phyloP scores from a whole-genome alignment of 2,329 filamentous ascomycete species.

The Clathrospora elynae region DNA sequence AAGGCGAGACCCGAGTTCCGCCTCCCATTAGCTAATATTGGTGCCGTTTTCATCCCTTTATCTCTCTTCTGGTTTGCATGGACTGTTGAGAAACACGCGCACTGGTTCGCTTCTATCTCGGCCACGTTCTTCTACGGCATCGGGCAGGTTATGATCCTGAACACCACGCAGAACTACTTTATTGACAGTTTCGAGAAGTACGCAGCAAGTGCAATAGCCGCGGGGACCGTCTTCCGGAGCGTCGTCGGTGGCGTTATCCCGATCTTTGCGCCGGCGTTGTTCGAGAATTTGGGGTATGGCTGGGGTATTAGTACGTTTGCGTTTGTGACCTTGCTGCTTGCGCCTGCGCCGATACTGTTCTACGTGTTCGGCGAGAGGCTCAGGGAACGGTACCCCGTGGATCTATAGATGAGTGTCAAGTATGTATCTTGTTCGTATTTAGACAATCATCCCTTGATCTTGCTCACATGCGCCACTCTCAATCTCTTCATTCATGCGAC shows the following conservation, averaged over 20 bases:
- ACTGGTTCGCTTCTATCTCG: conserved; percentile 51
- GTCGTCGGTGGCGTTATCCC: conserved; percentile 56
- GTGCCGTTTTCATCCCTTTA: conserved; percentile 51
- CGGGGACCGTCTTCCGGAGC: conserved; percentile 55
- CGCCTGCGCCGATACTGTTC: conserved; percentile 57
- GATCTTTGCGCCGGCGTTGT: conserved; percentile 52
- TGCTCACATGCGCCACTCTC: too few species aligned
- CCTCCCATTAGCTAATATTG: conserved; percentile 54
- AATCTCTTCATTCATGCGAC: too few species aligned
- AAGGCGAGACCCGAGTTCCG: conserved; percentile 52
- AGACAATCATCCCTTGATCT: too few species aligned
- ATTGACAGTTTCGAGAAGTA: conserved; percentile 59
- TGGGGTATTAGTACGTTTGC: conserved; percentile 58
- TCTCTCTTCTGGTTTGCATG: conserved; percentile 53
- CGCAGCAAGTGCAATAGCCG: conserved; percentile 57
- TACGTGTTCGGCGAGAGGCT: conserved; percentile 55
- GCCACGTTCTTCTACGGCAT: conserved; percentile 57
- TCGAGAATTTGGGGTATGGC: conserved; percentile 54
- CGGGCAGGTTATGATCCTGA: conserved; percentile 60
- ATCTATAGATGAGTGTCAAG: too few species aligned
- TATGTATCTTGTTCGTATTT: too few species aligned
- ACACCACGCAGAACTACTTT: conserved; percentile 61
- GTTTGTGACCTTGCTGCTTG: conserved; percentile 52
- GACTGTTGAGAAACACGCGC: conserved; percentile 50
- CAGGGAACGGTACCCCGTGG: conserved; percentile 49